Evolutionary conservation across 2,329 filamentous ascomycete species (phyloP), one percentile per base, ranked within the genome.

Genomic region (Talaromyces sp.): DNA sequence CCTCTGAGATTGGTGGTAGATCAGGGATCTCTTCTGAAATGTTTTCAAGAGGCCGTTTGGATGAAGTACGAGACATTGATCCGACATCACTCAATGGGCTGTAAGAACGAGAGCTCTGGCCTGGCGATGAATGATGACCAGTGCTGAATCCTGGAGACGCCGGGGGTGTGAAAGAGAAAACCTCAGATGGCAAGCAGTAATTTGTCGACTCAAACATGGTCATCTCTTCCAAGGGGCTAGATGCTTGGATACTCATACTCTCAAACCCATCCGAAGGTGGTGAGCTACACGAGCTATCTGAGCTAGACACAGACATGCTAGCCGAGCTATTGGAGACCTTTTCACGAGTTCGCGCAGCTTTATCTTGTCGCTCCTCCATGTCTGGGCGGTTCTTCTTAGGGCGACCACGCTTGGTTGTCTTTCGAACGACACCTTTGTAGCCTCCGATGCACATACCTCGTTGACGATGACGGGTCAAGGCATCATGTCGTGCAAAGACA

Each of bases 371-470:
- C 51, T 85, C 80, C 45, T 87, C 86, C 75, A 85, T 80, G 64
- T 87, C 85, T 8, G 86, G 86, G 34, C 86, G 79, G 65, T 83
- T 80, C 77, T 89, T 89, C 79, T 85, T 86, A 22, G 87, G 87
- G 51, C 87, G 81, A 58, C 88, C 88, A 67, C 89, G 87, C 78
- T 90, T 90, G 43, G 85, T 85, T 38, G 85, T 84, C 75, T 89
- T 88, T 74, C 87, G 86, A 31, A 89, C 85, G 59, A 88, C 84
- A 45, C 93, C 93, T 69, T 96, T 92, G 72, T 98, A 96, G 5
- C 93, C 94, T 64, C 95, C 95, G 65, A 95, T 90, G 78, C 95
- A 99, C 91, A 97, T 97, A 63, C 94, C 95, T 47, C 95, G 89
- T 78, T 98, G 95, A 63, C 93, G 88, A 76, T 99, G 95, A 64